Base-by-base conservation (phyloP, 495 filamentous ascomycete species). In the Terfezia claveryi region DNA sequence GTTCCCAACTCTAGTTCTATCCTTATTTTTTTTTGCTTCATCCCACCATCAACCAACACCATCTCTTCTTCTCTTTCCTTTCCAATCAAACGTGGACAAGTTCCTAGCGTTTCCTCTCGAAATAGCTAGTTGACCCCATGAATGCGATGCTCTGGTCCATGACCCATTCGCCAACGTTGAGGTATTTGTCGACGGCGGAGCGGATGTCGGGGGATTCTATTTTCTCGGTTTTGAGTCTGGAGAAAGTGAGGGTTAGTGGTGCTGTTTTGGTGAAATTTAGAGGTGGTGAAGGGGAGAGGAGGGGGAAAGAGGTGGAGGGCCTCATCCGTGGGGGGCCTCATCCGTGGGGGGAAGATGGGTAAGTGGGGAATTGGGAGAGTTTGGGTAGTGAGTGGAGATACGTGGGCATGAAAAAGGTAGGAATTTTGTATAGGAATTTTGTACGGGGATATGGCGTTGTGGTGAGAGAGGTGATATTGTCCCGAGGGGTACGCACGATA, bases 121-220 rank as follows among this genome's bases (percentile, higher is more conserved):
- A 98, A 68, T 76, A 98, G 37, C 79, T 74, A 67, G 84, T 91
- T 12, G 83, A 80, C 12, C 87, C 81, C 69, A 93, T 80, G 54
- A 94, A 73, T 32, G 88, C 88, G 32, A 95, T 86, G 6, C 87
- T 91, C 71, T 89, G 82, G 65, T 98, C 91, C 88, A 98, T 89
- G 54, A 94, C 83, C 85, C 85, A 92, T 70, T 98, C 91, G 66
- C 91, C 91, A 49, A 96, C 79, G 53, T 85, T 85, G 56, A 98
- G 80, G 71, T 98, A 98, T 67, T 81, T 94, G 63, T 89, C 85
- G 61, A 98, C 76, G 82, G 87, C 95, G 62, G 80, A 82, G 67
- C 85, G 83, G 61, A 94, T 64, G 55, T 89, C 82, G 69, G 85
- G 83, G 67, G 79, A 87, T 46, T 93, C 85, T 58, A 96, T 75